Percentiles rank a stretch among this genome's conserved stretches.
Evolutionary conservation across 768 basidiomycete species (phyloP).

Genomic region (Xerocomellus chrysenteron): DNA sequence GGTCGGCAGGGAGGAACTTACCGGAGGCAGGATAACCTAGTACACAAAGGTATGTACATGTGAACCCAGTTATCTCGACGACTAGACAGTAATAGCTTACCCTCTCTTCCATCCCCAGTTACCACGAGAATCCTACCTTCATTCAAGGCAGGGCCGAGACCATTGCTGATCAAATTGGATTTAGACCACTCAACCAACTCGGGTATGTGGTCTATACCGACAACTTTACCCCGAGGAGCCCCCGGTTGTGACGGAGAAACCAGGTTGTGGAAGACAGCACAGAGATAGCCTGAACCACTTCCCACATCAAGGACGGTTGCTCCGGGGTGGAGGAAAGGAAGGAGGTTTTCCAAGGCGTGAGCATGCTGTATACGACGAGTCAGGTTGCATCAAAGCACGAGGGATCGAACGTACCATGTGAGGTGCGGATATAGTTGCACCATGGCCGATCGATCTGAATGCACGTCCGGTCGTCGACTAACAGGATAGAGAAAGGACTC

Average conservation of each 20-base stretch:
- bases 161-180: conserved; percentile 66
- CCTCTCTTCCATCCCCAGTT: conserved; percentile 78
- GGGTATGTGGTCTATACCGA: conserved; percentile 91
- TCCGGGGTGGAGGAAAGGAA: conserved; percentile 68
- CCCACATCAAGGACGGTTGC: conserved; percentile 86
- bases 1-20: conserved; percentile 10
- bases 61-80: not conserved
- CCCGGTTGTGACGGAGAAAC: conserved; percentile 35
- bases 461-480: not conserved
- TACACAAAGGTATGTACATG: not conserved
- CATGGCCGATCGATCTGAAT: conserved; percentile 68
- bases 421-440: conserved; percentile 93
- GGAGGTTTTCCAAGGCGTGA: conserved; percentile 76
- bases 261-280: conserved; percentile 79
- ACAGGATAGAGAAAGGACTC: conserved; percentile 26
- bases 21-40: conserved; percentile 40
- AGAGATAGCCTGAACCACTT: conserved; percentile 83
- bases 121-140: conserved; percentile 60
- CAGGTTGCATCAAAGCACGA: not conserved
- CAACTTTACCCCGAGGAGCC: conserved; percentile 51
- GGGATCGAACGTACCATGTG: conserved; percentile 70
- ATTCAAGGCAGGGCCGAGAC: conserved; percentile 53
- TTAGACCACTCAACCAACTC: conserved; percentile 72
- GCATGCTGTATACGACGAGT: conserved; percentile 61
- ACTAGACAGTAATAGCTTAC: conserved; percentile 32